Conservation (phyloP, 148 eudicot genomes). For the Hydrangea macrophylla region DNA sequence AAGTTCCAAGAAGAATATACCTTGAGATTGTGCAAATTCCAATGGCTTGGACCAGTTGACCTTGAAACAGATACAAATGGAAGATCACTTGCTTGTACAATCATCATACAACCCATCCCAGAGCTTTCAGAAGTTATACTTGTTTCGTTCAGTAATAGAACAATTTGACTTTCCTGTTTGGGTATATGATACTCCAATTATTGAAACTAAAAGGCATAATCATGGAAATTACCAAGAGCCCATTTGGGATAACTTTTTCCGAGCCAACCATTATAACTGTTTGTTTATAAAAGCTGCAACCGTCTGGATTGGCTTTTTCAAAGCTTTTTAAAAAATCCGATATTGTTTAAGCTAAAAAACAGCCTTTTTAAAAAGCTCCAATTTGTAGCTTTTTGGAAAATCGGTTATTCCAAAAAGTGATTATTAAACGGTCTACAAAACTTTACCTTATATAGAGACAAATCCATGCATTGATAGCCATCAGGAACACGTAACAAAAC, state of each 20-base stretch:
- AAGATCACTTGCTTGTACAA: constrained; percentile 57
- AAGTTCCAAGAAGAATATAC: constrained; percentile 27
- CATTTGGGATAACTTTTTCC: no score
- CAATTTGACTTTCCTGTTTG: constrained; percentile 80
- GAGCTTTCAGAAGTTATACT: constrained; percentile 55
- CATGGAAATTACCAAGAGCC: not conserved
- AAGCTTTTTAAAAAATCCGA: no score
- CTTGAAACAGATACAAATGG: constrained; percentile 58
- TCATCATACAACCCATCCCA: constrained; percentile 66
- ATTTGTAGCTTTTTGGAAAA: no score
- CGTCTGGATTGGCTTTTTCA: no score
- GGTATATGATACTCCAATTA: not conserved
- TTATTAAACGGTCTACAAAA: no score
- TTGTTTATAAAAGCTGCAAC: no score
- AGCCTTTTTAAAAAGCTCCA: no score
- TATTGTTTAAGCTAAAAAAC: no score
- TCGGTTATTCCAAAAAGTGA: no score
- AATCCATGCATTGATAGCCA: constrained; percentile 76
- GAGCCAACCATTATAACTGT: no score
- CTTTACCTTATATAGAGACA: constrained; percentile 83
- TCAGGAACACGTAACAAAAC: constrained; percentile 64
- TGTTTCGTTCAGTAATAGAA: constrained; percentile 62
- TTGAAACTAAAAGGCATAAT: not conserved
- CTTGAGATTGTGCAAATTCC: constrained; percentile 68
- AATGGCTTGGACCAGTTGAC: constrained; percentile 29